phyloP scores from a whole-genome alignment of 352 stramenopile species.

The Phytopythium sindhum region DNA sequence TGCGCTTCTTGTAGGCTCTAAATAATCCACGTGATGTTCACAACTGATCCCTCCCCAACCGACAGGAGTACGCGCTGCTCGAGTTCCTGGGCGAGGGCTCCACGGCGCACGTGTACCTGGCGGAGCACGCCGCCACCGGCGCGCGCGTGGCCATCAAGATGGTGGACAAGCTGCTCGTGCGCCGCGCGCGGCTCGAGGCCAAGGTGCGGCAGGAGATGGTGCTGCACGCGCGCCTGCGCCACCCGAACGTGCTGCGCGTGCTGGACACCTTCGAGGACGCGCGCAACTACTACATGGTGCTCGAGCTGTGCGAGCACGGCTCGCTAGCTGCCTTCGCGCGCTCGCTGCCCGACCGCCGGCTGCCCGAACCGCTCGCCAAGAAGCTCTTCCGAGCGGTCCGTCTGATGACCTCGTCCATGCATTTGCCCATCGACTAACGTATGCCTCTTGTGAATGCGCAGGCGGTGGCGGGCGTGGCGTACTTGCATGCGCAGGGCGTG shows the following conservation, averaged over 20 bases:
- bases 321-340: constrained; percentile 49
- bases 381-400: constrained; percentile 49
- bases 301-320: constrained; percentile 56
- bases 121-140: constrained; percentile 33
- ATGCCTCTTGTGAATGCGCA: not conserved
- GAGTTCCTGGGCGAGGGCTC: constrained; percentile 76
- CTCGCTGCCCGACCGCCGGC: constrained; percentile 20
- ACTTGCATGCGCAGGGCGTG: constrained; percentile 56
- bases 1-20: not conserved
- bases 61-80: constrained; percentile 61
- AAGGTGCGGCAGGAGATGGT: constrained; percentile 69
- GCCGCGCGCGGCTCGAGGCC: constrained; percentile 51
- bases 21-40: not conserved
- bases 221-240: constrained; percentile 54
- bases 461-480: constrained; percentile 46
- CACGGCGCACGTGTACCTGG: constrained; percentile 76
- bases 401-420: not conserved
- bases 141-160: constrained; percentile 72
- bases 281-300: constrained; percentile 72
- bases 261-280: constrained; percentile 69
- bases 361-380: constrained; percentile 48
- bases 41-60: not conserved
- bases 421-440: not conserved
- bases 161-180: constrained; percentile 73
- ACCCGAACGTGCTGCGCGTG: constrained; percentile 49